Conservation (phyloP, 1,284 basidiomycete genomes). For the Amylostereum areolatum region DNA sequence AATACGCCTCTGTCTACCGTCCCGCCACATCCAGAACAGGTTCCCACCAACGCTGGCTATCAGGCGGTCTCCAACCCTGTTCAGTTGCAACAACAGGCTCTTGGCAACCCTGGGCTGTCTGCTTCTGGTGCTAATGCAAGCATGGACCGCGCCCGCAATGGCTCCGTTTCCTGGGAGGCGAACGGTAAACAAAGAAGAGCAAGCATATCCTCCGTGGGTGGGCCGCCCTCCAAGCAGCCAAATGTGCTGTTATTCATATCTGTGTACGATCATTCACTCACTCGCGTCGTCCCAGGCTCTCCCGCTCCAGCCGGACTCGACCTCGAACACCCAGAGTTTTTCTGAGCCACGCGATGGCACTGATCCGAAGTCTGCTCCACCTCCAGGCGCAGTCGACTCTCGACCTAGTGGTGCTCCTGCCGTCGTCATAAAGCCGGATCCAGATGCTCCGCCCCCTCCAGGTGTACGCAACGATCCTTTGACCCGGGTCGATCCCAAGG, state of each 20-base stretch:
- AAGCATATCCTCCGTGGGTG: neutral
- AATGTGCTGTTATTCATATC: conserved; percentile 4
- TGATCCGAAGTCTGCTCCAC: neutral
- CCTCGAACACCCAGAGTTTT: conserved; percentile 1
- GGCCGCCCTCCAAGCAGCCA: neutral
- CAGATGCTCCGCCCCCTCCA: neutral
- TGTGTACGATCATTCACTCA: neutral
- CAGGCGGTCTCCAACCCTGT: conserved; percentile 2
- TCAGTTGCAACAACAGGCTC: neutral
- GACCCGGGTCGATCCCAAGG: neutral
- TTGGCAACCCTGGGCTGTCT: conserved; percentile 6
- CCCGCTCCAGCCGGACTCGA: neutral
- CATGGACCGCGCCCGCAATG: conserved; percentile 1
- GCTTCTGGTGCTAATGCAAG: neutral
- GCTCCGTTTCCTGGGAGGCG: conserved; percentile 6
- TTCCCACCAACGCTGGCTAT: conserved; percentile 5
- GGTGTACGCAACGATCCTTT: neutral
- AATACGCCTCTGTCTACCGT: conserved; percentile 18
- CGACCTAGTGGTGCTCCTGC: neutral
- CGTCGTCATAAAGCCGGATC: neutral
- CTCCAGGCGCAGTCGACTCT: neutral
- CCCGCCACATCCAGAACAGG: conserved; percentile 39
- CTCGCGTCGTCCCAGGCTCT: neutral
- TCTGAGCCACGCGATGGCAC: neutral
- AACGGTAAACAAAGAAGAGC: neutral